Percentiles rank a stretch among this genome's conserved stretches.
Evolutionary conservation across 345 rosid species (phyloP).

Genomic region (Conringia planisiliqua): DNA sequence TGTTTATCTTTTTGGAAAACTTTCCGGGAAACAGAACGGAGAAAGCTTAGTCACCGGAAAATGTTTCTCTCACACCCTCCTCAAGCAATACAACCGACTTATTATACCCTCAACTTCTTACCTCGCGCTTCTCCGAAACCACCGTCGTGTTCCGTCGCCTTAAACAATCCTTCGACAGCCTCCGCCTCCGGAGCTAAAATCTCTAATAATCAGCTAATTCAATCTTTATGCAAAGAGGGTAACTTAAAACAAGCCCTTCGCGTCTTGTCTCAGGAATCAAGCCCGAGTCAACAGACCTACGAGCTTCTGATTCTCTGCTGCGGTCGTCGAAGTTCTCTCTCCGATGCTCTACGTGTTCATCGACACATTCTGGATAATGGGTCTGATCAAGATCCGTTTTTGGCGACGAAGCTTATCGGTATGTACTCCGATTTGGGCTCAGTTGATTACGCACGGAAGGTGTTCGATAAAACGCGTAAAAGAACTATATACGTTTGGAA

Average conservation of each 20-base stretch:
- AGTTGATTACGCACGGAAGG: slow-evolving; percentile 56
- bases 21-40: not conserved
- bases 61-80: slow-evolving; percentile 63
- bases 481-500: slow-evolving; percentile 88
- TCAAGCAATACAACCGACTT: slow-evolving; percentile 39
- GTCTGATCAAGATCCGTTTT: slow-evolving; percentile 82
- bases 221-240: slow-evolving; percentile 67
- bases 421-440: slow-evolving; percentile 58
- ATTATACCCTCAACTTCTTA: slow-evolving; percentile 5
- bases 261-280: slow-evolving; percentile 51
- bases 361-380: slow-evolving; percentile 62
- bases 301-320: slow-evolving; percentile 78
- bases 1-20: not conserved
- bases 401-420: slow-evolving; percentile 86
- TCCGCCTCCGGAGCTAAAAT: slow-evolving; percentile 23
- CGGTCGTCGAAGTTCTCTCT: slow-evolving; percentile 48
- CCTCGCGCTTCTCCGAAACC: slow-evolving; percentile 37
- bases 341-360: slow-evolving; percentile 60
- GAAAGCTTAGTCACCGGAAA: slow-evolving; percentile 19
- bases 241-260: slow-evolving; percentile 69
- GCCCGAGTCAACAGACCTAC: slow-evolving; percentile 77
- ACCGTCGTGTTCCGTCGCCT: slow-evolving; percentile 34
- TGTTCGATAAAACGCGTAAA: slow-evolving; percentile 73
- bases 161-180: slow-evolving; percentile 36
- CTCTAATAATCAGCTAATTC: slow-evolving; percentile 52